Percentiles rank a stretch among this genome's conserved stretches.
Evolutionary conservation across 192 early-diverging fungal species (phyloP).

Genomic region (Obelidium mucronatum): DNA sequence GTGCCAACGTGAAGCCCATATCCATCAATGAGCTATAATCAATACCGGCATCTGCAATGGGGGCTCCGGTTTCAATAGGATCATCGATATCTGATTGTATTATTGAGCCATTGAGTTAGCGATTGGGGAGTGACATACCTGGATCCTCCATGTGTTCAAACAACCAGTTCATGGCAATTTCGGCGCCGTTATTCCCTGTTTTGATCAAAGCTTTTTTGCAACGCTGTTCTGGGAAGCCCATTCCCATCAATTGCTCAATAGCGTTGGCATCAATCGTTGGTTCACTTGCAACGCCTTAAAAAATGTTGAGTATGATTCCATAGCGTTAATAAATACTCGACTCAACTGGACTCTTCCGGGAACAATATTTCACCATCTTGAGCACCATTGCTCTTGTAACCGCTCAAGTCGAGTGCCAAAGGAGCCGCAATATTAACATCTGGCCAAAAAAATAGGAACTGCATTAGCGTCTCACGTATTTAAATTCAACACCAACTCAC

Average conservation of each 20-base stretch:
- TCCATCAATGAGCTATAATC: slow-evolving; percentile 79
- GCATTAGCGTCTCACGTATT: background rate
- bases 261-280: slow-evolving; percentile 70
- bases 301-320: background rate
- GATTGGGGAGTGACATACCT: slow-evolving; percentile 49
- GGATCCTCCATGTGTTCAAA: slow-evolving; percentile 98
- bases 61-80: slow-evolving; percentile 54
- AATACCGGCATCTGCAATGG: slow-evolving; percentile 30
- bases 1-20: slow-evolving; percentile 89
- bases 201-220: slow-evolving; percentile 82
- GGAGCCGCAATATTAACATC: slow-evolving; percentile 52
- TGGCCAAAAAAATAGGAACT: slow-evolving; percentile 15
- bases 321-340: background rate
- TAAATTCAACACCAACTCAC: slow-evolving; percentile 16
- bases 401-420: slow-evolving; percentile 64
- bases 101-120: background rate
- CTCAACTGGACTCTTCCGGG: slow-evolving; percentile 62
- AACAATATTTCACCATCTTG: slow-evolving; percentile 71
- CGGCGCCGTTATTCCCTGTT: slow-evolving; percentile 73
- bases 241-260: slow-evolving; percentile 81
- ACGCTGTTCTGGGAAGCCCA: slow-evolving; percentile 92
- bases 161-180: slow-evolving; percentile 88
- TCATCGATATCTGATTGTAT: slow-evolving; percentile 73
- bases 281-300: slow-evolving; percentile 9
- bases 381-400: slow-evolving; percentile 72